Percentiles rank a stretch among this genome's conserved stretches.
phyloP scores from a whole-genome alignment of 2,329 filamentous ascomycete species.

The Cladophialophora bantiana region DNA sequence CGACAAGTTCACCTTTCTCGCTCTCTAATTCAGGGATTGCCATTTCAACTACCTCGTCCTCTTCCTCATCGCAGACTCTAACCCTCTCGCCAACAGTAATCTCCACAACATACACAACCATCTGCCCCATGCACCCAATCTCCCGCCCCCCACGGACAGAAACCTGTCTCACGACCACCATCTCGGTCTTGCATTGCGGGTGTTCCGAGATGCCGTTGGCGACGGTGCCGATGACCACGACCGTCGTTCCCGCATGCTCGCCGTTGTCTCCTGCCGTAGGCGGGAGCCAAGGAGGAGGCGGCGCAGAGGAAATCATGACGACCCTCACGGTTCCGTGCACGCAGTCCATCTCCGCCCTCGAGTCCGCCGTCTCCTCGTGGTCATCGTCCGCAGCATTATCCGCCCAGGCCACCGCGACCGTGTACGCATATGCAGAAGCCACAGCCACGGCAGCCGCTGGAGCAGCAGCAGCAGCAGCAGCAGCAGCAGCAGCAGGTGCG shows the following conservation, averaged over 20 bases:
- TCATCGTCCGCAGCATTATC: neutral
- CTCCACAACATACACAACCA: conserved; percentile 34
- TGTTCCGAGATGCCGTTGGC: conserved; percentile 31
- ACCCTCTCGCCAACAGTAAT: conserved; percentile 30
- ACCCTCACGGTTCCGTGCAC: conserved; percentile 34
- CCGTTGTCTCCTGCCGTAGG: neutral
- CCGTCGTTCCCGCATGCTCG: conserved; percentile 8
- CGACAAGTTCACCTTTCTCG: neutral
- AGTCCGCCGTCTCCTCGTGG: conserved; percentile 17
- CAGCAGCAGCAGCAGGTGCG: no score
- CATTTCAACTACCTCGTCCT: neutral
- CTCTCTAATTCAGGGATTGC: neutral
- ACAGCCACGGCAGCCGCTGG: neutral
- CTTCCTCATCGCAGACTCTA: conserved; percentile 4
- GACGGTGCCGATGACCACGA: conserved; percentile 36
- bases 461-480: no score
- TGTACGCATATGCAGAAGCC: neutral
- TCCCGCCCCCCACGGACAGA: conserved; percentile 26
- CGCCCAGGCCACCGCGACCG: neutral
- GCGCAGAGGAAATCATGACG: conserved; percentile 9
- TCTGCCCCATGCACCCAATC: conserved; percentile 26
- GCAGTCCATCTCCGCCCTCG: conserved; percentile 23
- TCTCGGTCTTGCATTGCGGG: conserved; percentile 35
- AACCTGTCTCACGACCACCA: conserved; percentile 29
- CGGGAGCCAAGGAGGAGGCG: conserved; percentile 1